These are phyloP conservation scores for Thelephora aurantiotincta DNA, from an alignment of 768 basidiomycete species.

Conservation along the genomic window DNA sequence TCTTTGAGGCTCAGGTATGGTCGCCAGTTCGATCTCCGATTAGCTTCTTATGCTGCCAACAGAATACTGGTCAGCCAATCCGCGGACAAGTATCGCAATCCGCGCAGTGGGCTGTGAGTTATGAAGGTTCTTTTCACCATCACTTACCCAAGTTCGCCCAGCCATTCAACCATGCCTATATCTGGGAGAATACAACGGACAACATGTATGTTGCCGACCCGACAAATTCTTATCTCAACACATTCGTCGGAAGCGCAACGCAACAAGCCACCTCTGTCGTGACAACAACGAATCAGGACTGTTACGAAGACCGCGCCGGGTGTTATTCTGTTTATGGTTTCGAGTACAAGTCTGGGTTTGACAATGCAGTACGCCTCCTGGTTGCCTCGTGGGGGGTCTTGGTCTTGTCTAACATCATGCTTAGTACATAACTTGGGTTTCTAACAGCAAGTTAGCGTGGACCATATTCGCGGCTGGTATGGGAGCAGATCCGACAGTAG, in stretches of 20 bases:
- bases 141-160: constrained; percentile 11
- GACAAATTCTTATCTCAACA: constrained; percentile 40
- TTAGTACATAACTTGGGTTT: constrained; percentile 80
- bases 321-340: constrained; percentile 75
- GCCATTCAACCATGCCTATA: constrained; percentile 68
- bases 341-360: constrained; percentile 52
- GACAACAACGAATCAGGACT: constrained; percentile 47
- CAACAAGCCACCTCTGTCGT: constrained; percentile 76
- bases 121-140: constrained; percentile 4
- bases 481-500: constrained; percentile 39
- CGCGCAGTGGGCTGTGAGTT: constrained; percentile 69
- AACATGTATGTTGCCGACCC: constrained; percentile 47
- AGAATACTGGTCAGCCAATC: constrained; percentile 28
- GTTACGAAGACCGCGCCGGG: constrained; percentile 47
- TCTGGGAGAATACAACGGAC: constrained; percentile 45
- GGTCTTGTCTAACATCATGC: neutral
- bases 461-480: constrained; percentile 58
- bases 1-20: constrained; percentile 62
- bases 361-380: constrained; percentile 30
- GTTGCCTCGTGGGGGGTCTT: neutral
- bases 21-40: neutral
- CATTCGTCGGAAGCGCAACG: constrained; percentile 49
- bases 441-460: constrained; percentile 56
- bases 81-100: constrained; percentile 65
- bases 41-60: constrained; percentile 9